These are phyloP conservation scores for Gynochthodes officinalis DNA, from an alignment of 257 asterid genomes.

Conservation along the genomic window DNA sequence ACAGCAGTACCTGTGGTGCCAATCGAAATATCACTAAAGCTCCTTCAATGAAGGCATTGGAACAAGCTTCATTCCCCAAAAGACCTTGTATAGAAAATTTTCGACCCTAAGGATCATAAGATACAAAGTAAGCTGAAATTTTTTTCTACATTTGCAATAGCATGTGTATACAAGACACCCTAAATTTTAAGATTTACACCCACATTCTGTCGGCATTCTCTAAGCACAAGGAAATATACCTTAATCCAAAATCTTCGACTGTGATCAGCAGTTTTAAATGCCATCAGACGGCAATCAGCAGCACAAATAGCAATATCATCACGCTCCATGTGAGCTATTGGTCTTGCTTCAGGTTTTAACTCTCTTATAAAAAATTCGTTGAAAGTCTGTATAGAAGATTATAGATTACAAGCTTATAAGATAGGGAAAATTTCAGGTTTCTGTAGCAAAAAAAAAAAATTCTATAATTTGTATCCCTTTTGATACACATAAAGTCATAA, in stretches of 20 bases:
- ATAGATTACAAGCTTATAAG: neutral
- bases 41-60: constrained; percentile 63
- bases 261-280: constrained; percentile 63
- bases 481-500: neutral
- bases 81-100: constrained; percentile 91
- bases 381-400: constrained; percentile 61
- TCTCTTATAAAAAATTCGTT: constrained; percentile 90
- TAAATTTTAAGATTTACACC: neutral
- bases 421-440: neutral
- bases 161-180: neutral
- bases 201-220: neutral
- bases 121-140: neutral
- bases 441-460: neutral
- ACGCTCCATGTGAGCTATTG: constrained; percentile 52
- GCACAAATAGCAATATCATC: constrained; percentile 84
- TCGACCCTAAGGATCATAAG: constrained; percentile 56
- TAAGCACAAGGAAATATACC: constrained; percentile 43
- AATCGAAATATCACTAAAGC: constrained; percentile 88
- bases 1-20: constrained; percentile 87
- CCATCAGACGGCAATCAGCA: constrained; percentile 91
- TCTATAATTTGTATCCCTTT: neutral
- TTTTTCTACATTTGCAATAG: neutral
- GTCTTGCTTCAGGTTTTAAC: constrained; percentile 74
- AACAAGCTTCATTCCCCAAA: constrained; percentile 69
- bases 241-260: constrained; percentile 88